These are phyloP conservation scores for Leucocoprinus birnbaumii DNA, from an alignment of 768 basidiomycete genomes.

Conservation along the genomic window DNA sequence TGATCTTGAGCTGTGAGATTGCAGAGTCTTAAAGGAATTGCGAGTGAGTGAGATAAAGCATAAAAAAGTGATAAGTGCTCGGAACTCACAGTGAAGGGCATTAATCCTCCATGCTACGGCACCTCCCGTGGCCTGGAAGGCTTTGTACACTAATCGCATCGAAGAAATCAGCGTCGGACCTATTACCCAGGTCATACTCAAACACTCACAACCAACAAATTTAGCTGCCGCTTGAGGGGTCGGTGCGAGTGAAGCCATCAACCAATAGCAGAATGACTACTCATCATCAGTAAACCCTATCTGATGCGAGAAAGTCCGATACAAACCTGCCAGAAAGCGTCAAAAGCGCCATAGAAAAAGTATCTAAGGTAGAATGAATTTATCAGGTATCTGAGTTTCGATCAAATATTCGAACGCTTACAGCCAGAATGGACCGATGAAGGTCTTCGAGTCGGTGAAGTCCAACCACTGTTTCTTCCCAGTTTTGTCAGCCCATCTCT, in stretches of 20 bases:
- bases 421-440: conserved; percentile 27
- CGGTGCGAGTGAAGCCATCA: conserved; percentile 25
- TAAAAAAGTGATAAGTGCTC: not conserved
- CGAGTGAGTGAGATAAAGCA: not conserved
- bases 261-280: conserved; percentile 26
- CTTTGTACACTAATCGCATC: conserved; percentile 22
- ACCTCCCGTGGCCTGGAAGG: conserved; percentile 26
- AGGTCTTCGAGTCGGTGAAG: conserved; percentile 18
- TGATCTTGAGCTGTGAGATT: conserved; percentile 22
- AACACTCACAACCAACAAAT: conserved; percentile 22
- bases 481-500: conserved; percentile 22
- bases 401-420: conserved; percentile 4
- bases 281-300: not conserved
- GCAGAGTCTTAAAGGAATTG: conserved; percentile 17
- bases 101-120: conserved; percentile 28
- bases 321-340: conserved; percentile 27
- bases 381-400: not conserved
- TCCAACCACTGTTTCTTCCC: conserved; percentile 25
- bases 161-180: not conserved
- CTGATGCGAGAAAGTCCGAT: not conserved
- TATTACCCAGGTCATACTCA: not conserved
- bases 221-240: conserved; percentile 25
- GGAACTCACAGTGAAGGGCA: conserved; percentile 22
- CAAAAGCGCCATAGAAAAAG: conserved; percentile 27
- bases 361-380: too few species aligned